Conservation (phyloP, 345 rosid species). For the Camelina laxa region DNA sequence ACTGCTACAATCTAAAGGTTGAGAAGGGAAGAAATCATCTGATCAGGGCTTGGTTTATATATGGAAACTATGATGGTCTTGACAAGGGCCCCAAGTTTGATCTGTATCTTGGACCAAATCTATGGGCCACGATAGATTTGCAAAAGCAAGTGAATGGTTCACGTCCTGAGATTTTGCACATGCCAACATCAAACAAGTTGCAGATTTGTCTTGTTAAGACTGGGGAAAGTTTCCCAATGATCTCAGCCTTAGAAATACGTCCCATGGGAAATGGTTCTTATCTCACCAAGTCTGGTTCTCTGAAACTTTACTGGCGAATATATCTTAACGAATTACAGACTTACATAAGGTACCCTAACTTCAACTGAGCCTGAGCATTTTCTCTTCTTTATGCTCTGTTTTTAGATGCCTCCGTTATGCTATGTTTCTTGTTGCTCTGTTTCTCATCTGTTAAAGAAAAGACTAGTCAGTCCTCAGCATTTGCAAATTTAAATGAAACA, state of each 20-base stretch:
- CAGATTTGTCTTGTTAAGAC: slow-evolving; percentile 57
- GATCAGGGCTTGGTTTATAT: slow-evolving; percentile 36
- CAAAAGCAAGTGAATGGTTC: too few species aligned
- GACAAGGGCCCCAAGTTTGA: slow-evolving; percentile 36
- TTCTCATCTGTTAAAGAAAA: neutral
- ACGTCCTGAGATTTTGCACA: slow-evolving; percentile 39
- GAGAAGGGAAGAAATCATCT: slow-evolving; percentile 32
- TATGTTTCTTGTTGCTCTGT: neutral
- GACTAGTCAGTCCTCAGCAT: neutral
- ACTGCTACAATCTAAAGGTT: slow-evolving; percentile 46
- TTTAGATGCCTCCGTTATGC: neutral
- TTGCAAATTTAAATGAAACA: too few species aligned
- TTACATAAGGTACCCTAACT: neutral
- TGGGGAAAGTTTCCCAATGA: slow-evolving; percentile 40
- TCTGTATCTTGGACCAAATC: slow-evolving; percentile 51
- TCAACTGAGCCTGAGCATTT: neutral
- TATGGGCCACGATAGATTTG: slow-evolving; percentile 37
- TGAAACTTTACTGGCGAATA: neutral
- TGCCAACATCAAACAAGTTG: slow-evolving; percentile 28
- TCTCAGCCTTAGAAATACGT: slow-evolving; percentile 53
- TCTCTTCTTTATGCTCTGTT: neutral
- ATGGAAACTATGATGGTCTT: slow-evolving; percentile 51
- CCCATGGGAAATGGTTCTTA: slow-evolving; percentile 17
- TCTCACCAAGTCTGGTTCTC: slow-evolving; percentile 23
- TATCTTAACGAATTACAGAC: slow-evolving; percentile 3